phyloP scores from a whole-genome alignment of 495 filamentous ascomycete species.

The Oidiodendron maius region DNA sequence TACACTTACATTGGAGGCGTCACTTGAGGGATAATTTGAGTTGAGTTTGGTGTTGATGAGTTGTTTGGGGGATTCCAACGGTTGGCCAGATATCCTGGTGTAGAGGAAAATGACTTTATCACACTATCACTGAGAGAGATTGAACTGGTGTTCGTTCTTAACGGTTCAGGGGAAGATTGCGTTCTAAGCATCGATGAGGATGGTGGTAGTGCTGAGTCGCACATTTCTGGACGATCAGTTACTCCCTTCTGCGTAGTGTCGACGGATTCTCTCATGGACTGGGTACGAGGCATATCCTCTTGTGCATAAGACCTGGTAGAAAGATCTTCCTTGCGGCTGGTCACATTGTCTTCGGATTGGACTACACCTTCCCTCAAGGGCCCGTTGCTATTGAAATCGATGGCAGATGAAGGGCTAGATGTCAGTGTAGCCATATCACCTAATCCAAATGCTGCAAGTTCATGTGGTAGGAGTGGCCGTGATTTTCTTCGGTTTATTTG shows the following conservation, averaged over 20 bases:
- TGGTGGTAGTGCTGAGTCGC: background rate
- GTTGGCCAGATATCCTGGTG: conserved; percentile 25
- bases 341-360: conserved; percentile 7
- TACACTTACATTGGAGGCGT: conserved; percentile 28
- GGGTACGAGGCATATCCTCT: background rate
- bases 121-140: conserved; percentile 8
- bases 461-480: conserved; percentile 76
- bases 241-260: background rate
- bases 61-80: conserved; percentile 20
- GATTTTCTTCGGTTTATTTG: conserved; percentile 91
- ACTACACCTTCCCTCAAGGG: background rate
- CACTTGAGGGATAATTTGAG: conserved; percentile 6
- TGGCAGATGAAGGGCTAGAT: conserved; percentile 15
- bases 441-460: conserved; percentile 54
- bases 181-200: background rate
- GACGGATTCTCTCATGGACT: background rate
- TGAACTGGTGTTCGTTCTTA: background rate
- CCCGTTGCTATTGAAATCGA: conserved; percentile 11
- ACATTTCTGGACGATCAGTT: background rate
- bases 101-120: conserved; percentile 19
- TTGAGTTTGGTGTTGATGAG: conserved; percentile 17
- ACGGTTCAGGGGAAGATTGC: conserved; percentile 1
- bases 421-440: conserved; percentile 22
- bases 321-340: background rate
- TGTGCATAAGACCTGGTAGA: background rate